Percentiles rank a stretch among this genome's conserved stretches.
These are phyloP conservation scores for Pseudonitzschia delicatissima DNA, from an alignment of 108 stramenopile genomes.

Conservation along the genomic window DNA sequence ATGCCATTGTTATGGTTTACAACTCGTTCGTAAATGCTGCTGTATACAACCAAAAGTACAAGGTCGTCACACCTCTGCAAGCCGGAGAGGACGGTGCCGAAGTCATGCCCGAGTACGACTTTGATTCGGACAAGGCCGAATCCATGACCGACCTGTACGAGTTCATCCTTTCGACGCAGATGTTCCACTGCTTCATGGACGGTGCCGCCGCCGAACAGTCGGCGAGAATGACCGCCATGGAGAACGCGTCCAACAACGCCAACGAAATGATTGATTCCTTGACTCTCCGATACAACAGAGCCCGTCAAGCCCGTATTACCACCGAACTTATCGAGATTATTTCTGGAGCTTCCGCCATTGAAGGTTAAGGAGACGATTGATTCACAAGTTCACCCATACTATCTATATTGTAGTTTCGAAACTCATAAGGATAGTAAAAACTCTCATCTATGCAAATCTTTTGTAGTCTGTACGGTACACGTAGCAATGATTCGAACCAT, in stretches of 20 bases:
- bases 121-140: slow-evolving; percentile 95
- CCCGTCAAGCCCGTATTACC: slow-evolving; percentile 99
- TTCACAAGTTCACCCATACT: no score
- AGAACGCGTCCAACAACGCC: slow-evolving; percentile 99
- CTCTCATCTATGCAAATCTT: no score
- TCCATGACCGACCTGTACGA: slow-evolving; percentile 34
- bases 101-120: slow-evolving; percentile 87
- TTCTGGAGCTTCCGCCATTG: slow-evolving; percentile 98
- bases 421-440: no score
- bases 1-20: slow-evolving; percentile 80
- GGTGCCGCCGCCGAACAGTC: slow-evolving; percentile 97
- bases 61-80: slow-evolving; percentile 72
- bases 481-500: no score
- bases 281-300: slow-evolving; percentile 98
- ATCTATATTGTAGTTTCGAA: no score
- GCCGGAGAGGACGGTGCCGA: slow-evolving; percentile 33
- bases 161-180: slow-evolving; percentile 2
- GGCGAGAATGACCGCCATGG: slow-evolving; percentile 99
- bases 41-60: slow-evolving; percentile 85
- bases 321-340: slow-evolving; percentile 99
- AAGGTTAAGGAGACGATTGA: slow-evolving; percentile 50
- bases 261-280: slow-evolving; percentile 97
- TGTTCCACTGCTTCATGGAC: slow-evolving; percentile 84
- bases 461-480: no score
- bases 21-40: slow-evolving; percentile 85